A percentile compares a stretch with the other conserved stretches of the same genome.
These are phyloP conservation scores for Opeltia flavorubescens DNA, from an alignment of 495 filamentous ascomycete species.

Conservation along the genomic window DNA sequence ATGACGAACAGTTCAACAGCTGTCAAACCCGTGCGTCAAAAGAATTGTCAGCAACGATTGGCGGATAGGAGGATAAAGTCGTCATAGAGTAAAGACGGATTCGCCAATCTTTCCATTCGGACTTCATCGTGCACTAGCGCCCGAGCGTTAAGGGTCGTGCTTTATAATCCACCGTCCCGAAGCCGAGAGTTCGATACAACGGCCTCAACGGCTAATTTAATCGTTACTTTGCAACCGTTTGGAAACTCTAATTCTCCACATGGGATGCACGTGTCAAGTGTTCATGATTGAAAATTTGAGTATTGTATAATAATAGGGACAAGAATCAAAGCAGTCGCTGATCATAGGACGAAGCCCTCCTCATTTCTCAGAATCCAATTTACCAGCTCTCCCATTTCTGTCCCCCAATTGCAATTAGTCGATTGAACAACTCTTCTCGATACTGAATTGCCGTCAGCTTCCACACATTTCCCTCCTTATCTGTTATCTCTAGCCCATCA, in stretches of 20 bases:
- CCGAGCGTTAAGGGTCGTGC: no score
- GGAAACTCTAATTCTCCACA: no score
- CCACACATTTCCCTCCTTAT: slow-evolving; percentile 36
- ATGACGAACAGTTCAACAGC: neutral
- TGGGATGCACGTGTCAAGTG: neutral
- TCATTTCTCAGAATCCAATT: no score
- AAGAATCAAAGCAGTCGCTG: neutral
- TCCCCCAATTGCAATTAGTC: slow-evolving; percentile 63
- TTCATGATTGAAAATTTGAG: no score
- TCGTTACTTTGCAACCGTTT: no score
- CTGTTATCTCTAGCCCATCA: slow-evolving; percentile 60
- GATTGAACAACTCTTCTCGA: slow-evolving; percentile 76
- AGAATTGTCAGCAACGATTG: neutral
- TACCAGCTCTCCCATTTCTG: slow-evolving; percentile 84
- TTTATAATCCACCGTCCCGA: no score
- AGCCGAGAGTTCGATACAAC: no score
- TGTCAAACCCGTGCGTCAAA: neutral
- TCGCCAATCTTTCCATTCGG: no score
- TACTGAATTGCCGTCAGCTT: slow-evolving; percentile 59
- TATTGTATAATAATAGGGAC: neutral
- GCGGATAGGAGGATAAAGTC: neutral
- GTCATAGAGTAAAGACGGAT: no score
- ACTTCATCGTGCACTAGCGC: no score
- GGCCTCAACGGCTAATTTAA: no score
- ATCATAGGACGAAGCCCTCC: neutral